These are phyloP conservation scores for Neurospora sp. DNA, from an alignment of 495 filamentous ascomycete species.

Conservation along the genomic window DNA sequence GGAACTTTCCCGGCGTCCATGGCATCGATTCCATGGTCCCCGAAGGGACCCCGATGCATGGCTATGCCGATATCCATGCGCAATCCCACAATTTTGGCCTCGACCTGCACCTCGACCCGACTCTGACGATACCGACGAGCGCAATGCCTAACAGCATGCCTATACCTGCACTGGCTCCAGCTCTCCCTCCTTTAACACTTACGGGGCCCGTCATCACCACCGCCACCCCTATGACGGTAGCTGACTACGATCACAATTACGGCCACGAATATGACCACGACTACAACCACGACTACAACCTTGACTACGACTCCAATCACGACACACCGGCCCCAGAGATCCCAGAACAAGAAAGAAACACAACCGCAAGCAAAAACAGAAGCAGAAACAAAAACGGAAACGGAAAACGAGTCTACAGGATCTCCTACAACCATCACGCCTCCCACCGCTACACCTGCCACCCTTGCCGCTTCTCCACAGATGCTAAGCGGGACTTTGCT, in stretches of 20 bases:
- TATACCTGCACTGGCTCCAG: not conserved
- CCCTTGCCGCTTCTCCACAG: not conserved
- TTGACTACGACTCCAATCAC: not conserved
- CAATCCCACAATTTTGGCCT: not conserved
- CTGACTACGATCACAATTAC: not conserved
- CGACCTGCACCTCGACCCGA: not conserved
- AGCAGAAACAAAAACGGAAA: not conserved
- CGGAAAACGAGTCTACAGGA: not conserved
- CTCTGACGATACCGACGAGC: not conserved
- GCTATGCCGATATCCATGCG: not conserved
- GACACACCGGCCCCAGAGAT: not conserved
- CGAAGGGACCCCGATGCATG: not conserved
- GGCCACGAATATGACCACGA: not conserved
- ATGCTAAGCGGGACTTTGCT: not conserved
- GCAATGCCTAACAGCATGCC: not conserved
- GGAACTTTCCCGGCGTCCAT: fast-evolving
- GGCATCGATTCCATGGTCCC: not conserved
- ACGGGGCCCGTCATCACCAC: not conserved
- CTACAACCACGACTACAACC: too few relatives aligned
- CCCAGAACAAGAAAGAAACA: not conserved
- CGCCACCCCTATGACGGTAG: not conserved
- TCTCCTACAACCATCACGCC: not conserved
- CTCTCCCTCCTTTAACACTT: not conserved
- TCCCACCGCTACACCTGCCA: not conserved
- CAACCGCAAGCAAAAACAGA: not conserved